Percentiles rank a stretch among this genome's conserved stretches.
Conservation (phyloP, 2,329 filamentous ascomycete species). For the Aureobasidium musti region DNA sequence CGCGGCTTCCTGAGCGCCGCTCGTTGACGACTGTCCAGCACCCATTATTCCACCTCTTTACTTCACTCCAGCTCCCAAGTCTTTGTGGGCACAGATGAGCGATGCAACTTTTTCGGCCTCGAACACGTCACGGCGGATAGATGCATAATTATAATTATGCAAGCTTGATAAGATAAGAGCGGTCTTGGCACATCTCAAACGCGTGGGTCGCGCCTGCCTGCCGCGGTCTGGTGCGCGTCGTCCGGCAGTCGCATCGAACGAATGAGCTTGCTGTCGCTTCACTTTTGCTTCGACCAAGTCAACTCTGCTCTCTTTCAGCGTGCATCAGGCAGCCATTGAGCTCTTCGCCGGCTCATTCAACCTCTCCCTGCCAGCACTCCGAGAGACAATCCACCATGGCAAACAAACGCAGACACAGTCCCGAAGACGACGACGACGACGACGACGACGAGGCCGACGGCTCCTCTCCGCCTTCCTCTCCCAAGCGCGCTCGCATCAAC, state of each 20-base stretch:
- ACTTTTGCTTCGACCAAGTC: conserved; percentile 8
- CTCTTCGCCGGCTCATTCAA: not conserved
- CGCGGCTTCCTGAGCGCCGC: conserved; percentile 35
- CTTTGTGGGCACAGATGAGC: not conserved
- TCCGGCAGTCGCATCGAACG: not conserved
- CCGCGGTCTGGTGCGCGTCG: conserved; percentile 8
- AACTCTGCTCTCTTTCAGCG: not conserved
- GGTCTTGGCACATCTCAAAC: conserved; percentile 2
- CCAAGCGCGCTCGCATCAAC: conserved; percentile 6
- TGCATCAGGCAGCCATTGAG: conserved; percentile 6
- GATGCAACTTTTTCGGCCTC: not conserved
- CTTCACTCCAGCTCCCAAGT: not conserved
- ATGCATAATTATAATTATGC: not conserved
- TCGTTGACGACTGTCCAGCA: conserved; percentile 48
- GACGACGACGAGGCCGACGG: conserved; percentile 1
- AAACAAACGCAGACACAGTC: conserved; percentile 10
- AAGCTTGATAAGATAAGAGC: not conserved
- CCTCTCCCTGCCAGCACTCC: not conserved
- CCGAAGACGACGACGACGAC: conserved; percentile 1
- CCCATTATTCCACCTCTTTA: conserved; percentile 44
- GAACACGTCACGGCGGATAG: not conserved
- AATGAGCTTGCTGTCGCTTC: not conserved
- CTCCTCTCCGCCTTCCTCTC: not conserved
- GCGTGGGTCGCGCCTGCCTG: conserved; percentile 13
- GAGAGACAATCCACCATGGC: not conserved